Evolutionary conservation across 2,329 filamentous ascomycete species (phyloP).

Genomic region (Pseudogymnoascus sp.): DNA sequence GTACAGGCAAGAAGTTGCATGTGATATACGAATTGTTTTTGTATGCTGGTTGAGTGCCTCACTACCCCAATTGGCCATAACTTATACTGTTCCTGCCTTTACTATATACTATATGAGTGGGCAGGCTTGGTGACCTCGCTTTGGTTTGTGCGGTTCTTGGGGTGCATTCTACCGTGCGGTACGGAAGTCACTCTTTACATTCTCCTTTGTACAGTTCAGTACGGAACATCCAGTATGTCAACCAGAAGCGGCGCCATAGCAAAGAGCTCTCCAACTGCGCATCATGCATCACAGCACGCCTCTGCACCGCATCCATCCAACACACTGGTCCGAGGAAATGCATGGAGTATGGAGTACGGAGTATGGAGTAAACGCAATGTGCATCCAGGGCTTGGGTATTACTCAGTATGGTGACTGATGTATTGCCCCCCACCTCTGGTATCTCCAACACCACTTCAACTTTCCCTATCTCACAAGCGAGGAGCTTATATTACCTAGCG

Average conservation of each 20-base stretch:
- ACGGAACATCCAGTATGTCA: neutral
- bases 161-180: neutral
- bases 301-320: neutral
- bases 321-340: neutral
- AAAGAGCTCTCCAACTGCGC: neutral
- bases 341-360: too few relatives aligned
- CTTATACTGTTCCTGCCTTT: neutral
- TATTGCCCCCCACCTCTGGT: slow-evolving; percentile 2
- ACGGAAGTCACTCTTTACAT: too few relatives aligned
- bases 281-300: neutral
- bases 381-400: neutral
- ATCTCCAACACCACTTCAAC: neutral
- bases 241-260: neutral
- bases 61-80: neutral
- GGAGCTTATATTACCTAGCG: slow-evolving; percentile 6
- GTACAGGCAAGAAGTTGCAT: neutral
- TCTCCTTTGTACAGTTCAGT: neutral
- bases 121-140: neutral
- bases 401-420: slow-evolving; percentile 6
- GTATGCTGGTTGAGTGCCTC: neutral
- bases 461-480: slow-evolving; percentile 7
- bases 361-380: neutral
- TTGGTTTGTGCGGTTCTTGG: neutral
- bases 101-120: neutral
- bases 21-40: neutral